These are phyloP conservation scores for Globisporangium alternatum DNA, from an alignment of 352 stramenopile species.

Conservation along the genomic window DNA sequence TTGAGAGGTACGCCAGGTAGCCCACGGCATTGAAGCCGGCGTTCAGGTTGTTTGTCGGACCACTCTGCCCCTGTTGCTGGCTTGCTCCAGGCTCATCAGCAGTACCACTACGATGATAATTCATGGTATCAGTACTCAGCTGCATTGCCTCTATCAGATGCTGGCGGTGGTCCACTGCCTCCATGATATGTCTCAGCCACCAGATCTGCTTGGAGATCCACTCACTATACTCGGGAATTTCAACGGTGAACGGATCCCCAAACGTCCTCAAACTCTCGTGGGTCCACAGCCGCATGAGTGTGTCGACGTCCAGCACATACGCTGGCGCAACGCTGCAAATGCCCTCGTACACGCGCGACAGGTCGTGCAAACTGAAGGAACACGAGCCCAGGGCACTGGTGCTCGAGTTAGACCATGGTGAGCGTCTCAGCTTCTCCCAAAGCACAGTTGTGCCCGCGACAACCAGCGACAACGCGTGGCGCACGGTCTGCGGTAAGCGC, in stretches of 20 bases:
- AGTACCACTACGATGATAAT: no score
- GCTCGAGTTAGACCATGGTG: background rate
- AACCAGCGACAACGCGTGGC: constrained; percentile 24
- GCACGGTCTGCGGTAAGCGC: constrained; percentile 20
- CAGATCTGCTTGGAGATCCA: constrained; percentile 19
- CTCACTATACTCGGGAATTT: background rate
- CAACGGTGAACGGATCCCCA: constrained; percentile 13
- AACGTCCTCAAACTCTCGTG: constrained; percentile 48
- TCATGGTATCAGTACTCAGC: background rate
- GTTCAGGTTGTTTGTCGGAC: background rate
- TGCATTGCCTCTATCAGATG: background rate
- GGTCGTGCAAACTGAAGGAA: constrained; percentile 42
- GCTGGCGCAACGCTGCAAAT: constrained; percentile 35
- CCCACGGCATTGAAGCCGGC: background rate
- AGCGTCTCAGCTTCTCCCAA: constrained; percentile 42
- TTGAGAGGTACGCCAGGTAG: constrained; percentile 3
- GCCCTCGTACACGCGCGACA: constrained; percentile 45
- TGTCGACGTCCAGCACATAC: constrained; percentile 39
- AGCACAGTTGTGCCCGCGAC: constrained; percentile 43
- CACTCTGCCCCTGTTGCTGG: background rate
- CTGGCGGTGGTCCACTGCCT: constrained; percentile 18
- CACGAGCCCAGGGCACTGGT: background rate
- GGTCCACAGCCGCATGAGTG: constrained; percentile 41
- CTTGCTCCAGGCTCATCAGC: background rate
- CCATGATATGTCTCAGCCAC: constrained; percentile 22